Percentiles rank a stretch among this genome's conserved stretches.
Evolutionary conservation across 768 basidiomycete species (phyloP).

Genomic region (Tulasnella sp.): DNA sequence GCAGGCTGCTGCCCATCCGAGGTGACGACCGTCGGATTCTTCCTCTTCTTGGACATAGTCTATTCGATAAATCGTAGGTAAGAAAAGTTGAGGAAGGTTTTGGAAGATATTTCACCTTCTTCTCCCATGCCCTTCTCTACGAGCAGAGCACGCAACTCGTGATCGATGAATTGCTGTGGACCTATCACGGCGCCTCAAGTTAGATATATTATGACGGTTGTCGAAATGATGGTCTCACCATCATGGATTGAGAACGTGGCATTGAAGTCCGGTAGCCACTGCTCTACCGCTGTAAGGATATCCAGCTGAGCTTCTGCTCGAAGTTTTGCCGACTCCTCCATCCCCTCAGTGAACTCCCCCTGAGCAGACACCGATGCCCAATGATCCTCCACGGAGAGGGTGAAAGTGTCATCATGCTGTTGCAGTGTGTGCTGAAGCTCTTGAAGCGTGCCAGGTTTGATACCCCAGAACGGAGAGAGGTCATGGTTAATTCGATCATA

Average conservation of each 20-base stretch:
- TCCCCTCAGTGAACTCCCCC: not conserved
- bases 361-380: not conserved
- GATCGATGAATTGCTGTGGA: constrained; percentile 30
- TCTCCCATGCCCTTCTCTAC: constrained; percentile 29
- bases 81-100: constrained; percentile 25
- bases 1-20: constrained; percentile 31
- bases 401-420: not conserved
- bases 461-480: constrained; percentile 37
- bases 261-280: constrained; percentile 37
- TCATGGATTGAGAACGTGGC: constrained; percentile 33
- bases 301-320: constrained; percentile 25
- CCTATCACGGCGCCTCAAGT: not conserved
- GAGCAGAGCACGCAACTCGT: constrained; percentile 27
- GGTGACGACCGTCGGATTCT: too few species aligned
- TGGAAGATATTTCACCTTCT: constrained; percentile 27
- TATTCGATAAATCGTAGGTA: not conserved
- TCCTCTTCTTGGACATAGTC: constrained; percentile 27
- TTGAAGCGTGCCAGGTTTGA: constrained; percentile 24
- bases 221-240: constrained; percentile 15
- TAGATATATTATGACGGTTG: too few species aligned
- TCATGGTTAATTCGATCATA: constrained; percentile 37
- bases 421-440: not conserved
- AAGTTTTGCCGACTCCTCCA: not conserved
- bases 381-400: not conserved
- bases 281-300: constrained; percentile 32